Evolutionary conservation across 1,139 yeast species (phyloP).

Genomic region (Blastobotrys raffinosifermentans): DNA sequence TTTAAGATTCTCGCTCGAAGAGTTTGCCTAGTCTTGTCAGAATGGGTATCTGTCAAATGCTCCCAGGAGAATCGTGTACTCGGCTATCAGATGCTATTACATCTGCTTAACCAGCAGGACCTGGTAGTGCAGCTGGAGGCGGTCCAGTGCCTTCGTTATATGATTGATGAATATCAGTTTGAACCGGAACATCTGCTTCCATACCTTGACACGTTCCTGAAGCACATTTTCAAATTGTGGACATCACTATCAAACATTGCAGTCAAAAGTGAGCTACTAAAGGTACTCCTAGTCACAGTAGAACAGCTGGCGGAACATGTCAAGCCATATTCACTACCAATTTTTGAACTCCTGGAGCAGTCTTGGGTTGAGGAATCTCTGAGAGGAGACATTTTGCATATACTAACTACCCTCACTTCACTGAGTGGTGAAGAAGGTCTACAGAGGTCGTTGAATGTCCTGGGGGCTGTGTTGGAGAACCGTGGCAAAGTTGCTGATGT

Average conservation of each 20-base stretch:
- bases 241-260: conserved; percentile 56
- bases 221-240: conserved; percentile 41
- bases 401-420: conserved; percentile 57
- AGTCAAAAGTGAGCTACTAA: conserved; percentile 63
- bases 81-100: conserved; percentile 52
- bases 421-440: conserved; percentile 62
- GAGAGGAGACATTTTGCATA: conserved; percentile 64
- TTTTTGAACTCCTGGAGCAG: conserved; percentile 59
- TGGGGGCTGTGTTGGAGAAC: conserved; percentile 53
- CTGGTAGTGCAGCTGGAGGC: conserved; percentile 72
- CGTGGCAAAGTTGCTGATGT: conserved; percentile 37
- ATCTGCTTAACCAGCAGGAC: conserved; percentile 53
- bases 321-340: conserved; percentile 35
- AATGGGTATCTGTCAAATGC: conserved; percentile 72
- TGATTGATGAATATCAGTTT: conserved; percentile 86
- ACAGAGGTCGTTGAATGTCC: conserved; percentile 58
- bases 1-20: conserved; percentile 65
- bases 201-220: conserved; percentile 49
- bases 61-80: conserved; percentile 51
- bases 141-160: conserved; percentile 59
- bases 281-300: conserved; percentile 59
- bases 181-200: conserved; percentile 62
- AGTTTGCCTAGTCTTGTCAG: conserved; percentile 65
- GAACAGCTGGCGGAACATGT: conserved; percentile 43
- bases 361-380: conserved; percentile 65